phyloP scores from a whole-genome alignment of 2,329 filamentous ascomycete species.

The Exophiala bonariae region DNA sequence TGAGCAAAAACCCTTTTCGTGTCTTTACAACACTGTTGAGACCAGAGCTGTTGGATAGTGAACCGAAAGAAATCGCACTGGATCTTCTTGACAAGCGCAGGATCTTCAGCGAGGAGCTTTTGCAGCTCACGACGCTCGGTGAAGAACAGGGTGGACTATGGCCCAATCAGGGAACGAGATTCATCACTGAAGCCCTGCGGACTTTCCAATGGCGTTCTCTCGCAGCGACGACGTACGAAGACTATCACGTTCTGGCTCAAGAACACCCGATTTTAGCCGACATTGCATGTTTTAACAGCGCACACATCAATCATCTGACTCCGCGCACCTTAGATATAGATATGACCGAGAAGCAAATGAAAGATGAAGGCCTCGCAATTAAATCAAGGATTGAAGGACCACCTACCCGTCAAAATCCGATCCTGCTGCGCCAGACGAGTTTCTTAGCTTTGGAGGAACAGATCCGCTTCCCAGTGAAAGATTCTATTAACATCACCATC shows the following conservation, averaged over 20 bases:
- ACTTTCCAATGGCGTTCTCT: constrained; percentile 51
- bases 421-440: constrained; percentile 56
- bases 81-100: constrained; percentile 38
- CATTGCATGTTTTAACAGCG: constrained; percentile 42
- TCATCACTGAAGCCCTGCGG: constrained; percentile 46
- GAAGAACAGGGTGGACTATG: constrained; percentile 34
- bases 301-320: constrained; percentile 57
- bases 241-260: constrained; percentile 43
- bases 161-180: constrained; percentile 33
- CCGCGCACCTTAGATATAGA: constrained; percentile 53
- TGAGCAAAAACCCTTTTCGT: constrained; percentile 44
- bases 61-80: constrained; percentile 35
- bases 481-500: constrained; percentile 20
- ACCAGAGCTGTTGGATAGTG: constrained; percentile 41
- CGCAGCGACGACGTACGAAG: constrained; percentile 40
- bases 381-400: constrained; percentile 56
- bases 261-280: constrained; percentile 53
- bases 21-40: constrained; percentile 45
- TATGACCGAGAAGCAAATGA: constrained; percentile 46
- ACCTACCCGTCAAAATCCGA: constrained; percentile 43
- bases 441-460: constrained; percentile 53
- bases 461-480: constrained; percentile 39
- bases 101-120: constrained; percentile 44
- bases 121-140: constrained; percentile 37
- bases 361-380: constrained; percentile 38